Base-by-base conservation (phyloP, 768 basidiomycete genomes). In the Rhodotorula babjevae region DNA sequence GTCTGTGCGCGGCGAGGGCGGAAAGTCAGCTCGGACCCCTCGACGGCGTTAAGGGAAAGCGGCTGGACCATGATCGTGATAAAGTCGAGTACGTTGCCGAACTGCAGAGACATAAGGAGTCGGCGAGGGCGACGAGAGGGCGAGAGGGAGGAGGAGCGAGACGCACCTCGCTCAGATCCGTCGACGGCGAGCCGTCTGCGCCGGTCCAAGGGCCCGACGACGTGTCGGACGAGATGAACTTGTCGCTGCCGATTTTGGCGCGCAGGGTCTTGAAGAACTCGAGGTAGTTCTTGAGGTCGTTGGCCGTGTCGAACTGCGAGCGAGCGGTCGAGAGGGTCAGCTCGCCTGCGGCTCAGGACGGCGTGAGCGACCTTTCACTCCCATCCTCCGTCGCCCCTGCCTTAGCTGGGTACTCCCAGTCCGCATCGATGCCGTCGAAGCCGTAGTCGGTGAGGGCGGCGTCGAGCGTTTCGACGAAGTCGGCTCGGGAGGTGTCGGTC, bases 231-330 rank as follows among this genome's bases (percentile, higher is more conserved):
- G 56, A 33, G 25, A 72, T 57, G 42, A 63, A 23, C 57, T 67
- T 67, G 71, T 72, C 71, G 7, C 36, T 40, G 19, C 71, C 71
- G 29, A 72, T 63, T 57, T 67, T 67, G 4, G 44, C 61, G 2
- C 71, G 65, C 3, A 72, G 47, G 2, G 42, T 40, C 29, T 67
- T 61, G 27, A 72, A 47, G 52, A 72, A 62, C 3, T 49, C 19
- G 40, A 72, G 49, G 19, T 63, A n/a, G 42, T 72, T 72, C 23
- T 44, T 40, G 15, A 72, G 56, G 57, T 72, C 71, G 40, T 71
- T 71, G 16, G 49, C 49, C 15, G 50, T 29, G 61, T 72, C 71
- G 31, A 71, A 72, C 56, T 57, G 56, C 10, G n/a, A n/a, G n/a
- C n/a, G n/a, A n/a, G 10, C 2, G 56, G 1, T 9, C 31, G 56